Conservation (phyloP, 352 stramenopile genomes). For the Plasmopara halstedii region DNA sequence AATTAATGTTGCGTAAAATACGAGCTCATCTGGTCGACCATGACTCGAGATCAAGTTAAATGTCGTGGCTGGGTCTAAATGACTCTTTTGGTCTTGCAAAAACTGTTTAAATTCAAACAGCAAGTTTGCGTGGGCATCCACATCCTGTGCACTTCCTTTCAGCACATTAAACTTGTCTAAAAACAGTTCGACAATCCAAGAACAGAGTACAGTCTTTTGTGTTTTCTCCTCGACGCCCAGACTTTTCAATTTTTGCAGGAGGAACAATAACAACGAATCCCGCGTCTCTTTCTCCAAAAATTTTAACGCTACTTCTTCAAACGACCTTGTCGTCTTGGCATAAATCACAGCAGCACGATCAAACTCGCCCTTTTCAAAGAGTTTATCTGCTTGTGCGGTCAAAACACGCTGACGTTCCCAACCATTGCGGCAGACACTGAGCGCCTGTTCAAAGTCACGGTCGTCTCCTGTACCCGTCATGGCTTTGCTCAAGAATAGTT, state of each 20-base stretch:
- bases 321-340: constrained; percentile 82
- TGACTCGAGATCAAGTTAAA: constrained; percentile 90
- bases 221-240: constrained; percentile 82
- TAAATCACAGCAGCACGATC: constrained; percentile 85
- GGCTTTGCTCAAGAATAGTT: constrained; percentile 87
- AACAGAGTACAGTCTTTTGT: constrained; percentile 88
- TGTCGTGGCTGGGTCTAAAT: constrained; percentile 85
- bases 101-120: constrained; percentile 91
- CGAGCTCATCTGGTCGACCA: constrained; percentile 86
- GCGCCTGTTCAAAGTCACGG: constrained; percentile 84
- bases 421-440: constrained; percentile 75
- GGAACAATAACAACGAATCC: constrained; percentile 79
- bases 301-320: constrained; percentile 88
- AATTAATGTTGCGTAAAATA: constrained; percentile 90
- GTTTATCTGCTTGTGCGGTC: constrained; percentile 86
- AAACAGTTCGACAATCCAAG: constrained; percentile 91
- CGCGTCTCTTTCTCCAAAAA: constrained; percentile 85
- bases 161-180: constrained; percentile 88
- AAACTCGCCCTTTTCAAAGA: constrained; percentile 82
- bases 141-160: constrained; percentile 73
- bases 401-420: constrained; percentile 80
- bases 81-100: constrained; percentile 80
- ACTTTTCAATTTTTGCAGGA: constrained; percentile 85
- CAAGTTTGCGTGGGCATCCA: constrained; percentile 78
- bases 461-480: constrained; percentile 55